Base-by-base conservation (phyloP, 2,329 filamentous ascomycete species). In the Aspergillus intermedius region DNA sequence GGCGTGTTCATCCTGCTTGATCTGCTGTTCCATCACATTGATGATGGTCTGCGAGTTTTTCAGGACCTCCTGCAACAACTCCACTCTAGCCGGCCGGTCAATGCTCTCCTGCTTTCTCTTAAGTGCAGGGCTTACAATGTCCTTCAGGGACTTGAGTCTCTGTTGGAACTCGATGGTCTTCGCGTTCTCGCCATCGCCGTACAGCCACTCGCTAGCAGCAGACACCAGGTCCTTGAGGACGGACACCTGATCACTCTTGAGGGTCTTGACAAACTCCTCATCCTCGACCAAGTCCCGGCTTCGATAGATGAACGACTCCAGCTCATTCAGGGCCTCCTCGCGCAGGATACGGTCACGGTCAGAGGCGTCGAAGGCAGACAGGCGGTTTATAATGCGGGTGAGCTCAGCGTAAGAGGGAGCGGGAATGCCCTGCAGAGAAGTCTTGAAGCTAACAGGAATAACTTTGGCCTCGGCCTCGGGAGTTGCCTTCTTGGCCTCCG, bases 261-360 rank as follows among this genome's bases (percentile, higher is more conserved):
- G 87, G 3, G 79, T 81, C 10, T 77, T 77, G 46, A 86, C 74
- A 65, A 96, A 97, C 1, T 77, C 76, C 43, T 88, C 83, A 51
- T 86, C 84, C 39, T 88, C 85, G 2, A 96, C 76, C 41, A 95
- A 77, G 66, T 96, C 90, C 22, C 90, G 84, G 23, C 87, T 81
- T 61, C 83, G 86, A 76, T 98, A 98, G 12, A 91, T 95, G 69
- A 87, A 97, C 10, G 80, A 85, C 70, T 98, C 93, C n/a, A 98
- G 81, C 55, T 87, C 86, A 71, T 97, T 98, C 49, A 96, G 75
- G 1, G 88, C 82, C 66, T 96, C 91, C 65, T 96, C 91, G 28
- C 91, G 83, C 49, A 83, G 75, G 32, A 83, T 72, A 45, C 91
- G 86, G 23, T 86, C 82, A 57, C 80, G 81, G 69, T 98, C 93